These are phyloP conservation scores for Protomyces pachydermus DNA, from an alignment of 1,139 yeast genomes.

Conservation along the genomic window DNA sequence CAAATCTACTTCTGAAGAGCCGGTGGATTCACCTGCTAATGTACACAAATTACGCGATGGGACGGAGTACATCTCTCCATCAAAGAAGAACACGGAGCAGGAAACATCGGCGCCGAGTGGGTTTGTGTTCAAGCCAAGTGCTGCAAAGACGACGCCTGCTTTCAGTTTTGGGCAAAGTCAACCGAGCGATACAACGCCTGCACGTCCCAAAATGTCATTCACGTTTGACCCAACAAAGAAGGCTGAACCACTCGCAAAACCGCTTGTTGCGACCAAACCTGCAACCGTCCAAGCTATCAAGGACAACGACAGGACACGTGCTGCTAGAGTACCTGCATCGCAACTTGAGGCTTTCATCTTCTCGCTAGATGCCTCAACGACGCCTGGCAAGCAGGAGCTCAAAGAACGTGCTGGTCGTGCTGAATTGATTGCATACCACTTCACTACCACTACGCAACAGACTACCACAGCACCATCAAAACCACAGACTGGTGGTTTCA, in stretches of 20 bases:
- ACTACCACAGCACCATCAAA: background rate
- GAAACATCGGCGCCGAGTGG: background rate
- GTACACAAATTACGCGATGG: slow-evolving; percentile 20
- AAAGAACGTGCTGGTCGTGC: background rate
- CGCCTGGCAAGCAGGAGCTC: background rate
- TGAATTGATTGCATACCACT: background rate
- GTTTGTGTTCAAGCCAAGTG: slow-evolving; percentile 9
- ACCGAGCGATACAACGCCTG: background rate
- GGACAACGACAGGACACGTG: background rate
- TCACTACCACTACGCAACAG: background rate
- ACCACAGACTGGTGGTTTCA: background rate
- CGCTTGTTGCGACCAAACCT: background rate
- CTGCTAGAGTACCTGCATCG: background rate
- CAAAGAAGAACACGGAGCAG: background rate
- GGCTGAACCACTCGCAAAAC: background rate
- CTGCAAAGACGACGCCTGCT: background rate
- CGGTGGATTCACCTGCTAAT: background rate
- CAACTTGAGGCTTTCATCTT: slow-evolving; percentile 1
- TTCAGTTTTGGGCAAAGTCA: background rate
- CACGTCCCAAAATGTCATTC: background rate
- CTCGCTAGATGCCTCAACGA: background rate
- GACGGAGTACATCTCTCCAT: slow-evolving; percentile 20
- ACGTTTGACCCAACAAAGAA: background rate
- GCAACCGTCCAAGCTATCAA: background rate
- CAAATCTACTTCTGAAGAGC: background rate